phyloP scores from a whole-genome alignment of 2,329 filamentous ascomycete genomes.

The Fusarium zealandicum region DNA sequence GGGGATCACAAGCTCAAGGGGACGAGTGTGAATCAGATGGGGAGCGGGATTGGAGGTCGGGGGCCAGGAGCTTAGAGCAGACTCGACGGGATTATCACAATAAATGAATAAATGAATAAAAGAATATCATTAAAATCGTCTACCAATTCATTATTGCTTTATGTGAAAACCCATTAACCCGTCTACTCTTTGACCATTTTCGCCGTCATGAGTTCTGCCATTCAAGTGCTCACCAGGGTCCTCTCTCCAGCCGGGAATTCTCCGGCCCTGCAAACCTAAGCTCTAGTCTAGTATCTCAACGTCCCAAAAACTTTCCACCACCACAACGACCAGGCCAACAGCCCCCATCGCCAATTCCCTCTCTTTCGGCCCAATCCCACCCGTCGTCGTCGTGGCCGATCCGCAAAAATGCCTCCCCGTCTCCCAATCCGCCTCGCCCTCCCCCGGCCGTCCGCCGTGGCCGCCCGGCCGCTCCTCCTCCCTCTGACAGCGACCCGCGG shows the following conservation, averaged over 20 bases:
- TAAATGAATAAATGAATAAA: neutral
- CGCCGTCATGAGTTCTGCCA: neutral
- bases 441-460: slow-evolving; percentile 47
- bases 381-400: slow-evolving; percentile 15
- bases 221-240: neutral
- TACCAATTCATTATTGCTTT: neutral
- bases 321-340: slow-evolving; percentile 18
- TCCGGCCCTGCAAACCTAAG: slow-evolving; percentile 34
- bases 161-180: neutral
- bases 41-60: slow-evolving; percentile 59
- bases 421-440: slow-evolving; percentile 54
- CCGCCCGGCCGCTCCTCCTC: slow-evolving; percentile 52
- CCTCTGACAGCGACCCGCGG: slow-evolving; percentile 56
- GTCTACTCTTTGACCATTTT: neutral
- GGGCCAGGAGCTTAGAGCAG: slow-evolving; percentile 44
- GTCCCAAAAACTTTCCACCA: slow-evolving; percentile 38
- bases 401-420: slow-evolving; percentile 56
- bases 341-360: slow-evolving; percentile 11
- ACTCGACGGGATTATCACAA: neutral
- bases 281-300: slow-evolving; percentile 21
- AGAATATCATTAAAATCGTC: neutral
- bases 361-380: slow-evolving; percentile 26
- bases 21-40: slow-evolving; percentile 61
- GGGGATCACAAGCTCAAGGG: slow-evolving; percentile 79
- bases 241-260: slow-evolving; percentile 36